Conservation (phyloP, 2,329 filamentous ascomycete species). For the Mycosphaerelloides madeirae region DNA sequence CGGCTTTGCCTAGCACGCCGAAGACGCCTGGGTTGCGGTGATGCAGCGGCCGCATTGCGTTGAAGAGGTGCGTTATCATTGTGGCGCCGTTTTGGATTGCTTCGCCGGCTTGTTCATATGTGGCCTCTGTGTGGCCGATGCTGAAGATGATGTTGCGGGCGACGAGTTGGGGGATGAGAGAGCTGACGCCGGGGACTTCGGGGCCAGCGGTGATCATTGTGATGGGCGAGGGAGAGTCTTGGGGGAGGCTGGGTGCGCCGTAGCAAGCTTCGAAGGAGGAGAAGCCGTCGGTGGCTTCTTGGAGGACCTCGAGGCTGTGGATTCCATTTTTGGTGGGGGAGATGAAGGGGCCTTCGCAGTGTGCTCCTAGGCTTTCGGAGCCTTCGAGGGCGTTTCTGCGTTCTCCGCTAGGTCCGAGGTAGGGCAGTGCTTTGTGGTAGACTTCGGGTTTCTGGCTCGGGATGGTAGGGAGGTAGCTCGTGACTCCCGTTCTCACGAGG, state of each 20-base stretch:
- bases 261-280: conserved; percentile 67
- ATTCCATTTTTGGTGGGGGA: conserved; percentile 79
- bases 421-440: conserved; percentile 75
- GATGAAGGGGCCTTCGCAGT: conserved; percentile 88
- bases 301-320: conserved; percentile 70
- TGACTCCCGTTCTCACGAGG: conserved; percentile 75
- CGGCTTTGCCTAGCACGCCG: conserved; percentile 66
- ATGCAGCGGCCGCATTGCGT: conserved; percentile 50
- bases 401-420: conserved; percentile 66
- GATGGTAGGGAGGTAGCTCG: conserved; percentile 79
- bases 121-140: conserved; percentile 53
- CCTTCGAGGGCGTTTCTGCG: conserved; percentile 61
- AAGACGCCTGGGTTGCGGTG: conserved; percentile 88
- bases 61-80: conserved; percentile 52
- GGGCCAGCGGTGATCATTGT: conserved; percentile 84
- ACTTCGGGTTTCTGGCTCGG: conserved; percentile 76
- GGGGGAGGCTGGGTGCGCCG: conserved; percentile 61
- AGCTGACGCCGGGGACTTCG: conserved; percentile 61
- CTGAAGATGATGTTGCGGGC: conserved; percentile 65
- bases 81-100: conserved; percentile 48
- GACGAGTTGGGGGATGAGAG: conserved; percentile 62
- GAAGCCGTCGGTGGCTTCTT: conserved; percentile 56
- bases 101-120: conserved; percentile 43
- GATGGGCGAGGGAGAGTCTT: conserved; percentile 44
- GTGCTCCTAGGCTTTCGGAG: conserved; percentile 81